A percentile compares a stretch with the other conserved stretches of the same genome.
Evolutionary conservation across 257 asterid species (phyloP).

Genomic region (Gentiana straminea): DNA sequence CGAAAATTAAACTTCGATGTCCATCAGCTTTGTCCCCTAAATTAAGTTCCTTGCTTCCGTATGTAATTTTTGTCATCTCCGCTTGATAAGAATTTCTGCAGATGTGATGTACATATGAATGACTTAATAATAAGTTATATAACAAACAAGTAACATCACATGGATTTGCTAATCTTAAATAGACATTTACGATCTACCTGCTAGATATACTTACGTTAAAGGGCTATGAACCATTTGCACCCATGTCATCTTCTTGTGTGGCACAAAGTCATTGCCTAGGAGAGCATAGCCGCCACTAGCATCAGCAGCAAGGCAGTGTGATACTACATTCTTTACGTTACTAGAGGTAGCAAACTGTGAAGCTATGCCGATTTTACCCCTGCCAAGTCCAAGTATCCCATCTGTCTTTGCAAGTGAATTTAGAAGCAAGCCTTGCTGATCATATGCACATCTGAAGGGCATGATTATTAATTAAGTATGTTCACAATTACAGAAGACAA

Average conservation of each 20-base stretch:
- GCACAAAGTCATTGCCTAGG: conserved; percentile 67
- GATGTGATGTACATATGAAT: background rate
- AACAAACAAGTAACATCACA: too few species aligned
- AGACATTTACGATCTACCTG: background rate
- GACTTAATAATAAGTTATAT: too few species aligned
- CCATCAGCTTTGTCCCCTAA: conserved; percentile 22
- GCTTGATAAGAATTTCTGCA: conserved; percentile 52
- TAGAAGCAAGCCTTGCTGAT: conserved; percentile 69
- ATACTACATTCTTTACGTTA: conserved; percentile 45
- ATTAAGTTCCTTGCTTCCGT: conserved; percentile 39
- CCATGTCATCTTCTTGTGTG: conserved; percentile 57
- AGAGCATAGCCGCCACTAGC: conserved; percentile 52
- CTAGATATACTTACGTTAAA: conserved; percentile 29
- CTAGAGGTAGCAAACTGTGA: conserved; percentile 58
- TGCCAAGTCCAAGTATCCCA: conserved; percentile 71
- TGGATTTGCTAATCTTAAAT: background rate
- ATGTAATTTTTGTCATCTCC: conserved; percentile 39
- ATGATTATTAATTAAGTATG: conserved; percentile 9
- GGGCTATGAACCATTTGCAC: conserved; percentile 47
- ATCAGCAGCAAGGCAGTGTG: conserved; percentile 57
- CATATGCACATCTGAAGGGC: conserved; percentile 57
- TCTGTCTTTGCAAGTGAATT: conserved; percentile 54
- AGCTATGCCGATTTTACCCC: conserved; percentile 57
- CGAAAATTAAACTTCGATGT: conserved; percentile 38
- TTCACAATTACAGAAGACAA: background rate